These are phyloP conservation scores for Naganishia kalamii DNA, from an alignment of 768 basidiomycete species.

Conservation along the genomic window DNA sequence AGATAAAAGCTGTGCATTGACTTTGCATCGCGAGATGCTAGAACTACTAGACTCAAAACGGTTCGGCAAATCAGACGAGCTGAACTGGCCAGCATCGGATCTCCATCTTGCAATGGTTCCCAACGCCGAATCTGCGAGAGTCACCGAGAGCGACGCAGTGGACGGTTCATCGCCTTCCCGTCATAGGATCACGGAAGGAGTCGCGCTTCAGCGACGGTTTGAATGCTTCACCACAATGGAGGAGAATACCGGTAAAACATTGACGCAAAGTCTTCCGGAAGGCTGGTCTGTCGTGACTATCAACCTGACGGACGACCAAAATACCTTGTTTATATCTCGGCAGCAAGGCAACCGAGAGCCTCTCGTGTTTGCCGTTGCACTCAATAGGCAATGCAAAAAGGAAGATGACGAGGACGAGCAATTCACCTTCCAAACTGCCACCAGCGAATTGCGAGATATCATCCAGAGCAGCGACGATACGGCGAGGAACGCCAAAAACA, in stretches of 20 bases:
- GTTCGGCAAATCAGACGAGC: conserved; percentile 55
- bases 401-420: conserved; percentile 66
- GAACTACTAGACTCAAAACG: conserved; percentile 51
- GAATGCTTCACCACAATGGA: conserved; percentile 3
- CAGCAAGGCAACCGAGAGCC: conserved; percentile 61
- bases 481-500: conserved; percentile 63
- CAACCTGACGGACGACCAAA: conserved; percentile 72
- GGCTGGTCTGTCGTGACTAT: conserved; percentile 82
- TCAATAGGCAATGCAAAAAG: conserved; percentile 66
- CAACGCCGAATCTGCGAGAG: not conserved
- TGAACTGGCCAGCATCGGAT: conserved; percentile 60
- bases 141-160: not conserved
- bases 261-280: conserved; percentile 27
- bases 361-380: conserved; percentile 78
- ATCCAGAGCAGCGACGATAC: conserved; percentile 70
- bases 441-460: conserved; percentile 70
- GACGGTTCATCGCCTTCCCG: conserved; percentile 36
- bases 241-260: conserved; percentile 49
- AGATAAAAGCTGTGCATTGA: conserved; percentile 73
- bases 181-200: not conserved
- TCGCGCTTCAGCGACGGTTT: not conserved
- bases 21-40: conserved; percentile 75
- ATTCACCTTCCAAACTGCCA: conserved; percentile 67
- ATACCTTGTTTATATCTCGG: conserved; percentile 74
- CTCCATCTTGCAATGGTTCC: not conserved